Conservation (phyloP, 2,329 filamentous ascomycete species). For the Neoscytalidium dimidiatum region DNA sequence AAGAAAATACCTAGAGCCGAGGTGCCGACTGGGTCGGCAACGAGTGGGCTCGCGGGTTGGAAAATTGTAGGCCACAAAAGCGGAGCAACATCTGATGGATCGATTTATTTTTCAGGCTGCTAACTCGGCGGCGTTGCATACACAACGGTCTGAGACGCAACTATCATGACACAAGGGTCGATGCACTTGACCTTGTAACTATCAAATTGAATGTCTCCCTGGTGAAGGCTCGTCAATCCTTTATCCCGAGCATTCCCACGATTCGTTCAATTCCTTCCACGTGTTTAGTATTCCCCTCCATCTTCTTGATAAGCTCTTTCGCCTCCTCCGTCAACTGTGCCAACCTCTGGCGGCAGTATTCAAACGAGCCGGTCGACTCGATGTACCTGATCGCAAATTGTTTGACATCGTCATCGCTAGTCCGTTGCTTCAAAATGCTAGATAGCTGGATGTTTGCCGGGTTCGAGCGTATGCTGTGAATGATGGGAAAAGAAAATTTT, state of each 20-base stretch:
- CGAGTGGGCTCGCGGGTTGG: too few species aligned
- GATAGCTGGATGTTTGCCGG: slow-evolving; percentile 76
- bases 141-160: too few species aligned
- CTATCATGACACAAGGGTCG: too few species aligned
- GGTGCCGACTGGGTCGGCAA: too few species aligned
- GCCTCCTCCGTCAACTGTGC: neutral
- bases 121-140: too few species aligned
- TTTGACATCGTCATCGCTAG: slow-evolving; percentile 84
- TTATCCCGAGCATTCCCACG: neutral
- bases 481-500: slow-evolving; percentile 95
- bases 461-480: slow-evolving; percentile 83
- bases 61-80: too few species aligned
- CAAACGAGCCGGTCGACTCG: slow-evolving; percentile 51
- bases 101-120: too few species aligned
- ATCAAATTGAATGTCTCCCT: too few species aligned
- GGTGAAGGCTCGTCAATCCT: too few species aligned
- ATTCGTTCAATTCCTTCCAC: neutral
- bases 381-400: slow-evolving; percentile 88
- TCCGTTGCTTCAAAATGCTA: slow-evolving; percentile 91
- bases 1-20: too few species aligned
- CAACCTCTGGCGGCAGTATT: neutral
- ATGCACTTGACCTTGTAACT: too few species aligned
- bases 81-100: too few species aligned
- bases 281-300: neutral
- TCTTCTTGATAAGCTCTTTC: neutral